Evolutionary conservation across 208 protist species (phyloP), one percentile per base, ranked within the genome.

Genomic region (Acanthamoeba lenticulata): DNA sequence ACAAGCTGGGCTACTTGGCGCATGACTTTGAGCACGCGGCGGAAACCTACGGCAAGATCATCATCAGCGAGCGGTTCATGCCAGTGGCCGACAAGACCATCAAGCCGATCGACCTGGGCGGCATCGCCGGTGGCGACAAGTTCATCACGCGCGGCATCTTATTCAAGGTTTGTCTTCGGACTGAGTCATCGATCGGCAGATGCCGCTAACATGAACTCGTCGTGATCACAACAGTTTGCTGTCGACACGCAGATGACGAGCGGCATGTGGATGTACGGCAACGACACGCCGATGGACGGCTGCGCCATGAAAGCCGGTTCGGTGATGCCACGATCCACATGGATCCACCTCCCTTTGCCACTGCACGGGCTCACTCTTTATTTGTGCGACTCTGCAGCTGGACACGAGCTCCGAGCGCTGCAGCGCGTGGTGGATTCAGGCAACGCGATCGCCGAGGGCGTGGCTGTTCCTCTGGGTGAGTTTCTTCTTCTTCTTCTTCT

Each of bases 21-120:
- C 77, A 88, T 36, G 77, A 91, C 57, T 91, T 91, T 42, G 52
- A 91, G 85, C 85, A 91, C 24, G 85, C 85, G 2, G 85, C 85
- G 7, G 85, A 91, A 69, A 47, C 42, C n/a, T 91, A 91, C 42
- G 85, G 85, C 27, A 38, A 38, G 36, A 91, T 91, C 24, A 49
- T 88, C n/a, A 60, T 88, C 47, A 88, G 40, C 52, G 85, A 91
- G 38, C 45, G 55, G 11, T 60, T 72, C 45, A 91, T 91, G 55
- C 47, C 55, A 4, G 47, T 74, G 34, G n/a, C 47, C 15, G 55
- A 91, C 34, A 91, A 91, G 36, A 91, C 85, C 13, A 93, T 93
- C 40, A 42, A 79, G 60, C 89, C 89, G 17, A 38, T 79, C 29
- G 32, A 72, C 15, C 34, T 88, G 47, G 77, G 77, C 36, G 89